Evolutionary conservation across 805 yeast genomes (phyloP).

Genomic region (Saccharomycopsis sp.): DNA sequence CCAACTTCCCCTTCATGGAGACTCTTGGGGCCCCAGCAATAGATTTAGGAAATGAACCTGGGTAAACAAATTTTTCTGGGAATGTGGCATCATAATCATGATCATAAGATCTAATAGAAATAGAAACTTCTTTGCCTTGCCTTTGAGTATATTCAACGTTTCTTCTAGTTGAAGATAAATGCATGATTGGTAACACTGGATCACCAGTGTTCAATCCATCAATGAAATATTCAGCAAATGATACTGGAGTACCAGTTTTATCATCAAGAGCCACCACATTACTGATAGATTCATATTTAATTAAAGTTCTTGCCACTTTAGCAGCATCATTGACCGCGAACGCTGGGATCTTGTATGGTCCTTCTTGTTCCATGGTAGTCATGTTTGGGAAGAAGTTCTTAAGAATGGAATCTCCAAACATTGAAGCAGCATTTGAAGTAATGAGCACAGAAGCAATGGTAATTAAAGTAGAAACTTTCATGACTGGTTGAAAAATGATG

Average conservation of each 20-base stretch:
- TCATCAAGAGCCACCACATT: slow-evolving; percentile 3
- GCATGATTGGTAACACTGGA: slow-evolving; percentile 2
- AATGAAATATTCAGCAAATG: slow-evolving; percentile 4
- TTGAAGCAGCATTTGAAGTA: no score
- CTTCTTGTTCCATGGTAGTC: no score
- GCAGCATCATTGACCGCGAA: slow-evolving; percentile 7
- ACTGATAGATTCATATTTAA: slow-evolving; percentile 1
- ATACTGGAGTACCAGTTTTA: slow-evolving; percentile 1
- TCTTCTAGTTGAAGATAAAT: slow-evolving; percentile 1
- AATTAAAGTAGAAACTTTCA: no score
- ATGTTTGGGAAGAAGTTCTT: no score
- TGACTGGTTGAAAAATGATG: no score
- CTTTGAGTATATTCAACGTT: slow-evolving; percentile 6
- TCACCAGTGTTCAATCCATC: slow-evolving; percentile 2
- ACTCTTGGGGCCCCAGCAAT: slow-evolving; percentile 9
- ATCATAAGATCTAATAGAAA: slow-evolving; percentile 2
- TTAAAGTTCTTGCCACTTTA: slow-evolving; percentile 5
- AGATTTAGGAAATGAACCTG: slow-evolving; percentile 3
- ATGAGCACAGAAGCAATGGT: no score
- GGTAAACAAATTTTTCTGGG: neutral
- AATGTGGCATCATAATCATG: slow-evolving; percentile 1
- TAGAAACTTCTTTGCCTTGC: neutral
- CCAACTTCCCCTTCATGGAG: slow-evolving; percentile 2
- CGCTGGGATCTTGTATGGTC: neutral
- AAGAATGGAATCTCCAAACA: no score